Base-by-base conservation (phyloP, 495 filamentous ascomycete species). In the Podospora appendiculata region DNA sequence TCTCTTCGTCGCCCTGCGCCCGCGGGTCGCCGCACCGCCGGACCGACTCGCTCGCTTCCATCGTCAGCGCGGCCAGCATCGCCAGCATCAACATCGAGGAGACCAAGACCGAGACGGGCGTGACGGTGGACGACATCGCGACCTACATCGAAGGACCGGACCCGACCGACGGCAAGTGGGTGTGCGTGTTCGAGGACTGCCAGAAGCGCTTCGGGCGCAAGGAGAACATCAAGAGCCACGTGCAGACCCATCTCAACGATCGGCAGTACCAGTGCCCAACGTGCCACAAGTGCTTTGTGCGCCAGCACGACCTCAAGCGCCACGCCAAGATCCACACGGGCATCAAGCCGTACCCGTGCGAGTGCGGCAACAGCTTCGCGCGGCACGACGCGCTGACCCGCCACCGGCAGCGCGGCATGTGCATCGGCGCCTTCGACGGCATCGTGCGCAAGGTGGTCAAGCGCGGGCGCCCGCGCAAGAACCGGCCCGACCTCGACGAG, bases 171-270 rank as follows among this genome's bases (percentile, higher is more conserved):
- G 83, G 88, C 50, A 91, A 92, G 68, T 97, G 90, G 88, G 74
- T 87, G 2, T 98, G 93, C 65, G 69, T 86, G 6, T 96, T 80
- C 60, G 81, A 85, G 3, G 82, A 82, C 11, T 98, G 93, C 72
- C 74, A 79, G 39, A 91, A 93, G 58, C 79, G 80, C 12, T 98
- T 97, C 62, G 89, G 88, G 11, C 80, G 93, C 45, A 93, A 95
- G 65, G 93, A 98, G 69, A 98, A 98, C 67, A 94, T 96, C 73
- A 94, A 92, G 62, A 92, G 90, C 8, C 93, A 98, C 66, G 88
- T 98, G 41, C 93, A 98, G 67, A 96, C 93, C 1, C 93, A 98
- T 63, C 84, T 98, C 50, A 91, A 91, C 56, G 94, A 97, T 57
- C 80, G 94, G 32, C 94, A 95, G 63, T 98, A 84, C 70, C 81